Percentiles rank a stretch among this genome's conserved stretches.
Conservation (phyloP, 1,284 basidiomycete species). For the Microbotryomycetes sp. region DNA sequence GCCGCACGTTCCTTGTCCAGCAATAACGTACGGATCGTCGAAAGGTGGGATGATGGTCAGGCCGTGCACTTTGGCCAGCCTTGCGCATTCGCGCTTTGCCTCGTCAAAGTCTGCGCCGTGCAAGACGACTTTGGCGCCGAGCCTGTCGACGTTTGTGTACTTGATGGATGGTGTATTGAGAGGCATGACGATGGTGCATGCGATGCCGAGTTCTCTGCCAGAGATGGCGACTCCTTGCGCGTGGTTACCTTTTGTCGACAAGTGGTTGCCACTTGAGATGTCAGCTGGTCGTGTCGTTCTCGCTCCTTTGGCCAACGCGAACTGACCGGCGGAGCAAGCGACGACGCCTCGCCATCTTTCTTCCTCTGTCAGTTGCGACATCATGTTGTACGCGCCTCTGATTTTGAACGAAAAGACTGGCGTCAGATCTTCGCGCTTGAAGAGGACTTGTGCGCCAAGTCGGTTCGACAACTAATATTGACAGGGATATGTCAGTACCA, state of each 20-base stretch:
- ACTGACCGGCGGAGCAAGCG: conserved; percentile 94
- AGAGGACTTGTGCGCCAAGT: conserved; percentile 85
- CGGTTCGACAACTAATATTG: conserved; percentile 77
- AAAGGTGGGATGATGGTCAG: conserved; percentile 93
- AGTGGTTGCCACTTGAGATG: background rate
- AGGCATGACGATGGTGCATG: conserved; percentile 98
- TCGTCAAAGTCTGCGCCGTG: conserved; percentile 93
- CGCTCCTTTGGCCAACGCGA: conserved; percentile 28
- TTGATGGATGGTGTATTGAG: conserved; percentile 93
- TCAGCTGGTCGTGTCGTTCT: background rate
- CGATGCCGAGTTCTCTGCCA: conserved; percentile 73
- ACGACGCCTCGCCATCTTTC: conserved; percentile 96
- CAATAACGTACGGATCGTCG: conserved; percentile 93
- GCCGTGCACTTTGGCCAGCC: conserved; percentile 67
- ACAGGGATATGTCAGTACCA: too few relatives aligned
- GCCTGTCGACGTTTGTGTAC: conserved; percentile 80
- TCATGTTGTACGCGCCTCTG: conserved; percentile 96
- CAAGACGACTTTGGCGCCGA: conserved; percentile 90
- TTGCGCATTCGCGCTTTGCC: conserved; percentile 87
- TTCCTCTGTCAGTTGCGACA: conserved; percentile 79
- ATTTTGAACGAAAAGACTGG: conserved; percentile 99
- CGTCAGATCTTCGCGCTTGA: conserved; percentile 91
- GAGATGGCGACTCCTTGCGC: conserved; percentile 97
- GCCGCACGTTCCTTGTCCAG: conserved; percentile 91
- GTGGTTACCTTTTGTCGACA: conserved; percentile 69